These are phyloP conservation scores for Termitomyces sp. DNA, from an alignment of 768 basidiomycete genomes.

Conservation along the genomic window DNA sequence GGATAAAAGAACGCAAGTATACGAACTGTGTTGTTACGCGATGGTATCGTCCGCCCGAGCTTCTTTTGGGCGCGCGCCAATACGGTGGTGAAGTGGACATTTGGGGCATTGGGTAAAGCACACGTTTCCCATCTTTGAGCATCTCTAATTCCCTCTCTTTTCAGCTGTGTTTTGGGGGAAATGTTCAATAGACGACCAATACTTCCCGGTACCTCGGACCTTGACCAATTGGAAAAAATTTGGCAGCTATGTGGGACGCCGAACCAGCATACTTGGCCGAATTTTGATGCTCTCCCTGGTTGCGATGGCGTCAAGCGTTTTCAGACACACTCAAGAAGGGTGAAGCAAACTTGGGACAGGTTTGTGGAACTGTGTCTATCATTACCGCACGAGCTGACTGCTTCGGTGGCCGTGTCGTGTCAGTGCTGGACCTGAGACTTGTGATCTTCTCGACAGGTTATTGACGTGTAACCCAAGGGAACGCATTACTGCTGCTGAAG, in stretches of 20 bases:
- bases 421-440: constrained; percentile 71
- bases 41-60: constrained; percentile 93
- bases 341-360: constrained; percentile 60
- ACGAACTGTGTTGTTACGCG: constrained; percentile 95
- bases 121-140: background rate
- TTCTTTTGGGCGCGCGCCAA: constrained; percentile 82
- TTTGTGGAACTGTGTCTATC: constrained; percentile 27
- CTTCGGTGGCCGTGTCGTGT: background rate
- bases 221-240: constrained; percentile 91
- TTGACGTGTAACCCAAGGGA: constrained; percentile 80
- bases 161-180: constrained; percentile 92
- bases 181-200: constrained; percentile 91
- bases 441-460: constrained; percentile 79
- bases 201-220: constrained; percentile 80
- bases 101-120: constrained; percentile 90
- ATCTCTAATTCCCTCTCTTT: background rate
- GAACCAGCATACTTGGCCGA: constrained; percentile 77
- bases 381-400: constrained; percentile 5
- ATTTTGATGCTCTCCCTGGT: constrained; percentile 70
- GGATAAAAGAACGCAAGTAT: constrained; percentile 65
- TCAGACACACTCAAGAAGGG: constrained; percentile 44
- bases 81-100: constrained; percentile 96
- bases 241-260: constrained; percentile 89
- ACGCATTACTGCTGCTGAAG: constrained; percentile 80
- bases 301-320: constrained; percentile 78